Conservation (phyloP, 805 yeast species). For the Starmerella apicola region DNA sequence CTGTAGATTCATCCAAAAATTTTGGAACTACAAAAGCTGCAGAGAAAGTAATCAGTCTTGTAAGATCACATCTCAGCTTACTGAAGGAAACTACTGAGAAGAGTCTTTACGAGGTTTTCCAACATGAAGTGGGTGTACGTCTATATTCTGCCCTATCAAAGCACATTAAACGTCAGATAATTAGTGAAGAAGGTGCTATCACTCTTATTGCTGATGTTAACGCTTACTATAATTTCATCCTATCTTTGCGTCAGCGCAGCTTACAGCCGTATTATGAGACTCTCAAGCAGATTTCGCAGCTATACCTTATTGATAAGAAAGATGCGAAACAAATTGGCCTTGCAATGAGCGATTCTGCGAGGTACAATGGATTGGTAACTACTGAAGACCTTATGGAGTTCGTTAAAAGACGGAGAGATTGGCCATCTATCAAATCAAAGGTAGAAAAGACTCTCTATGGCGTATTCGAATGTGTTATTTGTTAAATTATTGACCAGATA, state of each 20-base stretch:
- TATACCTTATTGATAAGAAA: slow-evolving; percentile 56
- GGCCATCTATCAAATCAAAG: slow-evolving; percentile 61
- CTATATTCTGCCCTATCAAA: slow-evolving; percentile 67
- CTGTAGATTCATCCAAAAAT: slow-evolving; percentile 7
- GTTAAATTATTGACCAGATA: too few relatives aligned
- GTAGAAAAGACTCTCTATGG: slow-evolving; percentile 97
- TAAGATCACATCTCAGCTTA: slow-evolving; percentile 60
- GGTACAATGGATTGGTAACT: slow-evolving; percentile 77
- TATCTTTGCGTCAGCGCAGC: slow-evolving; percentile 37
- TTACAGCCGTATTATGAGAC: slow-evolving; percentile 68
- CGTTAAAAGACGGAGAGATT: slow-evolving; percentile 76
- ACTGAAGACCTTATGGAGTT: slow-evolving; percentile 93
- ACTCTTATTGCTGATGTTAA: slow-evolving; percentile 73
- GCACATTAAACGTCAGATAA: slow-evolving; percentile 56
- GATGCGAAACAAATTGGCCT: slow-evolving; percentile 79
- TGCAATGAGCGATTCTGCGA: slow-evolving; percentile 66
- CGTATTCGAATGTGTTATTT: slow-evolving; percentile 37
- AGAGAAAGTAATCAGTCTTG: slow-evolving; percentile 42
- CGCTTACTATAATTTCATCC: slow-evolving; percentile 58
- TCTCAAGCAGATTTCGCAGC: slow-evolving; percentile 70
- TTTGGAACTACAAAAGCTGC: slow-evolving; percentile 52
- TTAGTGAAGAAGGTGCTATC: slow-evolving; percentile 74
- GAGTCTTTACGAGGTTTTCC: slow-evolving; percentile 78
- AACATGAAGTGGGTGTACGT: slow-evolving; percentile 85
- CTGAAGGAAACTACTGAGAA: slow-evolving; percentile 76